These are phyloP conservation scores for Puccinia polysora DNA, from an alignment of 1,284 basidiomycete genomes.

Conservation along the genomic window DNA sequence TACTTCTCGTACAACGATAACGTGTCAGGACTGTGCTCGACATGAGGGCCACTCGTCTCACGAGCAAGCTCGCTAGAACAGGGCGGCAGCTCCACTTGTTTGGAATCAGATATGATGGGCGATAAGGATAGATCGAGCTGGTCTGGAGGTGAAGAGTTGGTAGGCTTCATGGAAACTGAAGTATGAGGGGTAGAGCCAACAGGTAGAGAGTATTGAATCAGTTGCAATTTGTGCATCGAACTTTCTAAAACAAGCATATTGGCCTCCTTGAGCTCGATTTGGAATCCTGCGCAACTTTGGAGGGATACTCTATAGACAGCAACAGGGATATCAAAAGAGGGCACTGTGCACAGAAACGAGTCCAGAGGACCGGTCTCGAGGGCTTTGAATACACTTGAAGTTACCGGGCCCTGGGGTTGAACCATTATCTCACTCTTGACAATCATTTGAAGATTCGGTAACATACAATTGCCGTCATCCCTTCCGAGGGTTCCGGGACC, in stretches of 20 bases:
- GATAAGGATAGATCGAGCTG: too few species aligned
- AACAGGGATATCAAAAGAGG: conserved; percentile 3
- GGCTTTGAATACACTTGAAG: too few species aligned
- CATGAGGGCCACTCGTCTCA: too few species aligned
- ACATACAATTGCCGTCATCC: neutral
- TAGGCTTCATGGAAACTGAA: conserved; percentile 4
- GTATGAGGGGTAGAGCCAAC: neutral
- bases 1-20: conserved; percentile 1
- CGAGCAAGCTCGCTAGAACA: too few species aligned
- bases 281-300: neutral
- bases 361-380: too few species aligned
- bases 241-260: conserved; percentile 11
- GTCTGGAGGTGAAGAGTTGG: neutral
- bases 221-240: neutral
- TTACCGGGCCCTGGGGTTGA: too few species aligned
- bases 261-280: neutral
- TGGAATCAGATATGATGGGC: too few species aligned
- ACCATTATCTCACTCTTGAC: neutral
- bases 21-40: too few species aligned
- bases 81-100: too few species aligned
- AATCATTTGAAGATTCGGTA: neutral
- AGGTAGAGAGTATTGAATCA: conserved; percentile 11
- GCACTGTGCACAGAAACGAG: conserved; percentile 3
- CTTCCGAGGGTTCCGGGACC: neutral
- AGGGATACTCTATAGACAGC: conserved; percentile 20